These are phyloP conservation scores for Cadophora malorum DNA, from an alignment of 2,329 filamentous ascomycete species.

Conservation along the genomic window DNA sequence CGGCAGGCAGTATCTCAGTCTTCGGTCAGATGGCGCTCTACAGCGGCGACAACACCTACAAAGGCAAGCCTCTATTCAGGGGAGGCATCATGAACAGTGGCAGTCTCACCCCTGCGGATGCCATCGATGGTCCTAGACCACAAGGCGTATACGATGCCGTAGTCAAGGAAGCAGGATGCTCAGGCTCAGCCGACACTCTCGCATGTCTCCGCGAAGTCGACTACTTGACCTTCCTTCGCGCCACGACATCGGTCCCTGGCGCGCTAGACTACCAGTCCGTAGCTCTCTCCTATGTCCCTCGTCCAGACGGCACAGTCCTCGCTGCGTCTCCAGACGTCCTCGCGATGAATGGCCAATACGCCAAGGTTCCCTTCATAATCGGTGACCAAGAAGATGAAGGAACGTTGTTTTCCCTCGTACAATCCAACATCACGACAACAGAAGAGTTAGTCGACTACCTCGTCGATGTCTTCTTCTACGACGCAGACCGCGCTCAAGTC, in stretches of 20 bases:
- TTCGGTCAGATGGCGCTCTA: slow-evolving; percentile 79
- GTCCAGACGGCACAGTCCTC: slow-evolving; percentile 71
- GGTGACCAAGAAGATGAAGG: slow-evolving; percentile 84
- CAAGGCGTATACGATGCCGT: slow-evolving; percentile 70
- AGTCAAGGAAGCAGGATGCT: slow-evolving; percentile 66
- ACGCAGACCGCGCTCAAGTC: slow-evolving; percentile 58
- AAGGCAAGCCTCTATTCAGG: slow-evolving; percentile 76
- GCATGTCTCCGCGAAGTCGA: slow-evolving; percentile 68
- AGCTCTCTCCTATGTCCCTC: slow-evolving; percentile 75
- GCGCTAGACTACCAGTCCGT: slow-evolving; percentile 72
- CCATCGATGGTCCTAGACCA: slow-evolving; percentile 69
- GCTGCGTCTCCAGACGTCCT: slow-evolving; percentile 68
- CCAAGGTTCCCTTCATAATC: slow-evolving; percentile 67
- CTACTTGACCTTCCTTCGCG: slow-evolving; percentile 67
- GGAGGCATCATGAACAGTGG: slow-evolving; percentile 81
- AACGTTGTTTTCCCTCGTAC: slow-evolving; percentile 75
- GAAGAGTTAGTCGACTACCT: slow-evolving; percentile 68
- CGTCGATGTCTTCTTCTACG: slow-evolving; percentile 62
- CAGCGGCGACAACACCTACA: slow-evolving; percentile 75
- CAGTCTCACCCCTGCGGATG: slow-evolving; percentile 64
- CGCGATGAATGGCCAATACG: slow-evolving; percentile 57
- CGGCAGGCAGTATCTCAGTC: slow-evolving; percentile 73
- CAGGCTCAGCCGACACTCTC: slow-evolving; percentile 60
- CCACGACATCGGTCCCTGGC: slow-evolving; percentile 72
- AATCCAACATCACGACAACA: slow-evolving; percentile 69